Percentiles rank a stretch among this genome's conserved stretches.
Conservation (phyloP, 805 yeast genomes). For the Phaffomyces thermotolerans region DNA sequence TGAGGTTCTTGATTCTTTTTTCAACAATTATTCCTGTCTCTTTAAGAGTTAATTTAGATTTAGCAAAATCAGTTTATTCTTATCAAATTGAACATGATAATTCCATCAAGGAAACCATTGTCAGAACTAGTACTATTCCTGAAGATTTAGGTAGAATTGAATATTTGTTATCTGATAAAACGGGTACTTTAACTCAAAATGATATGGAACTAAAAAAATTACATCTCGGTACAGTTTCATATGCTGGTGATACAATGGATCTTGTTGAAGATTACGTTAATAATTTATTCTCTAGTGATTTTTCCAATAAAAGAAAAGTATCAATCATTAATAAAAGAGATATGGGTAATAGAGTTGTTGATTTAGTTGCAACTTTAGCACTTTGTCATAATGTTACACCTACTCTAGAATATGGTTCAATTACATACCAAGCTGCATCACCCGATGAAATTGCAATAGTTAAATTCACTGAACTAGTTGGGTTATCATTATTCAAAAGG, state of each 20-base stretch:
- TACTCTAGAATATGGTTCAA: slow-evolving; percentile 65
- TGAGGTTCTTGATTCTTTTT: slow-evolving; percentile 85
- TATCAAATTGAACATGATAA: slow-evolving; percentile 87
- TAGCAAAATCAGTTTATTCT: slow-evolving; percentile 94
- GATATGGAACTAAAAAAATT: slow-evolving; percentile 95
- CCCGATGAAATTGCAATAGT: slow-evolving; percentile 99
- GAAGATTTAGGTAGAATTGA: slow-evolving; percentile 96
- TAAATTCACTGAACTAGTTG: slow-evolving; percentile 80
- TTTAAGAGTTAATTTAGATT: slow-evolving; percentile 85
- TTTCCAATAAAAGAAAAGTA: slow-evolving; percentile 19
- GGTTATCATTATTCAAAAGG: slow-evolving; percentile 70
- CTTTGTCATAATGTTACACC: slow-evolving; percentile 98
- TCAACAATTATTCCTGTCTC: slow-evolving; percentile 96
- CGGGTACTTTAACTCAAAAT: slow-evolving; percentile 96
- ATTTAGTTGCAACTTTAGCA: slow-evolving; percentile 74
- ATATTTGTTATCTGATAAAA: slow-evolving; percentile 85
- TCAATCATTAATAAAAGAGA: slow-evolving; percentile 46
- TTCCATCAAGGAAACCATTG: slow-evolving; percentile 79
- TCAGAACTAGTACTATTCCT: slow-evolving; percentile 95
- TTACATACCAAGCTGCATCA: slow-evolving; percentile 93
- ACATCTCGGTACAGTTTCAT: slow-evolving; percentile 88
- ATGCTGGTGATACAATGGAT: slow-evolving; percentile 88
- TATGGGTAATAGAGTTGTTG: slow-evolving; percentile 68
- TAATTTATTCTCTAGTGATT: slow-evolving; percentile 2
- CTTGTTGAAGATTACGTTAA: slow-evolving; percentile 66